Evolutionary conservation across 1,284 basidiomycete genomes (phyloP).

Genomic region (Irpex sp.): DNA sequence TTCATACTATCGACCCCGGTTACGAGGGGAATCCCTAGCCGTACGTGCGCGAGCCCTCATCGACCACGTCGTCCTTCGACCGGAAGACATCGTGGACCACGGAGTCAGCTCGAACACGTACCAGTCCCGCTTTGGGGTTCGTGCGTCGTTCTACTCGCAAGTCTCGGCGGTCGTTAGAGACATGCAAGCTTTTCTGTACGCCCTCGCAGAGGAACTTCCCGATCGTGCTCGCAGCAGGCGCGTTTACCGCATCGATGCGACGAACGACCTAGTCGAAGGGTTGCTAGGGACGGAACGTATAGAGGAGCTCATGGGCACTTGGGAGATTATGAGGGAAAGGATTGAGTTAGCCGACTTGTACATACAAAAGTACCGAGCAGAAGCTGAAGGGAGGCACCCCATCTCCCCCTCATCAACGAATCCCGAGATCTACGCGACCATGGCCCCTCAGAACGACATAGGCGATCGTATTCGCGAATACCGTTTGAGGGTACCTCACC

Average conservation of each 20-base stretch:
- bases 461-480: not conserved
- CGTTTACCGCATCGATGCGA: not conserved
- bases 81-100: not conserved
- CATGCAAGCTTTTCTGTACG: not conserved
- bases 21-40: not conserved
- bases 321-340: not conserved
- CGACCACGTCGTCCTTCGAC: not conserved
- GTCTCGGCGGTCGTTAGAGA: not conserved
- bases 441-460: not conserved
- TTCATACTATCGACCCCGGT: not conserved
- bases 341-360: not conserved
- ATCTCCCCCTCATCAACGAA: not conserved
- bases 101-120: not conserved
- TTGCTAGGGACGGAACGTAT: not conserved
- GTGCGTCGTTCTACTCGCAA: not conserved
- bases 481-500: not conserved
- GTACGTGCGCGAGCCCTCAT: not conserved
- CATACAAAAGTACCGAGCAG: not conserved
- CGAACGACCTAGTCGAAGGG: not conserved
- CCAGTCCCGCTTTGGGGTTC: not conserved
- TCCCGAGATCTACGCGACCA: not conserved
- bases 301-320: not conserved
- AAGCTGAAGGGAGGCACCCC: not conserved
- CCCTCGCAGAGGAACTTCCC: not conserved
- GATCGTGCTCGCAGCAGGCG: not conserved